Conservation (phyloP, 305 asterid species). For the Fraxinus albicans region DNA sequence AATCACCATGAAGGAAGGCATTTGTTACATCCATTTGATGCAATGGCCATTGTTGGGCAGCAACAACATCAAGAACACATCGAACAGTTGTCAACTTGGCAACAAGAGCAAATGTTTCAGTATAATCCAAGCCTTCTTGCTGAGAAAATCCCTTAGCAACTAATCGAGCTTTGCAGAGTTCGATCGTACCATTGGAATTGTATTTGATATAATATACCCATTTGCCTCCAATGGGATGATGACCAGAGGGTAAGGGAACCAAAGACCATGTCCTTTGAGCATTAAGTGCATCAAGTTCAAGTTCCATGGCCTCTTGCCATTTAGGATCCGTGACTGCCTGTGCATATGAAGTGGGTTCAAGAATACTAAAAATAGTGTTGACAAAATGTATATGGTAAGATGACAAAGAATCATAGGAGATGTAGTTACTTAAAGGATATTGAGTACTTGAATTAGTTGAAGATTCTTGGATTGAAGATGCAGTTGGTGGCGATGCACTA, state of each 20-base stretch:
- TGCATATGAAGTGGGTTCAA: not conserved
- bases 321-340: not conserved
- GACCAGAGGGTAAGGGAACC: not conserved
- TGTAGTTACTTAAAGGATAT: not conserved
- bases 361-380: not conserved
- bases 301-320: not conserved
- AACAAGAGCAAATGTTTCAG: not conserved
- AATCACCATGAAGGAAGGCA: not conserved
- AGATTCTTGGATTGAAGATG: not conserved
- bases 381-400: not conserved
- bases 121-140: not conserved
- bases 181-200: not conserved
- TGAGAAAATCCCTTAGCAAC: not conserved
- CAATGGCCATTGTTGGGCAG: not conserved
- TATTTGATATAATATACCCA: not conserved
- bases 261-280: not conserved
- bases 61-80: not conserved
- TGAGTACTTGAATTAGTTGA: constrained; percentile 8
- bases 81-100: not conserved
- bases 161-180: not conserved
- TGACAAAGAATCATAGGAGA: constrained; percentile 1
- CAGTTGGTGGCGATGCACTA: not conserved
- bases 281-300: not conserved
- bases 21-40: not conserved
- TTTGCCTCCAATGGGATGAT: not conserved